Percentiles rank a stretch among this genome's conserved stretches.
phyloP scores from a whole-genome alignment of 495 filamentous ascomycete genomes.

The Penicillium roqueforti region DNA sequence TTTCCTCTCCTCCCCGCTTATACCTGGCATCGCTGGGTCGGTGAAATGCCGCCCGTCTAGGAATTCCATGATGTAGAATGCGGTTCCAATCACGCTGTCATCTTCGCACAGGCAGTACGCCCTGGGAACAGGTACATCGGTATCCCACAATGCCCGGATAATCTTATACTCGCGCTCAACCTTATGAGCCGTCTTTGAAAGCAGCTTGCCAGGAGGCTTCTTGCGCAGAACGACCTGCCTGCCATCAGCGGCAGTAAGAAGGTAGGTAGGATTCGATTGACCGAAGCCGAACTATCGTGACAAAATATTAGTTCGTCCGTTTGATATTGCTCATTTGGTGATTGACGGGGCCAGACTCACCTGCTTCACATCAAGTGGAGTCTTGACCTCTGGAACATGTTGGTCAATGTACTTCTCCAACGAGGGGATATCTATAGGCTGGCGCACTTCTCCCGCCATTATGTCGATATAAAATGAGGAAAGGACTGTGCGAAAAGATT shows the following conservation, averaged over 20 bases:
- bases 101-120: slow-evolving; percentile 87
- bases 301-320: neutral
- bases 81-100: slow-evolving; percentile 69
- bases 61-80: slow-evolving; percentile 97
- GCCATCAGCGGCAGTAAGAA: slow-evolving; percentile 65
- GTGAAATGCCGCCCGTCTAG: slow-evolving; percentile 89
- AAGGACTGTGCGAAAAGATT: too few species aligned
- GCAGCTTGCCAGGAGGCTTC: slow-evolving; percentile 87
- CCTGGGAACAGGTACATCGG: slow-evolving; percentile 82
- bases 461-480: neutral
- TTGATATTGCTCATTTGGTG: neutral
- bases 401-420: slow-evolving; percentile 73
- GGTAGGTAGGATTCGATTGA: slow-evolving; percentile 96
- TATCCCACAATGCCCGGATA: slow-evolving; percentile 73
- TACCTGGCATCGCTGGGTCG: slow-evolving; percentile 75
- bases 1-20: slow-evolving; percentile 62
- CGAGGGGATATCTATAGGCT: slow-evolving; percentile 75
- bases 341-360: slow-evolving; percentile 38
- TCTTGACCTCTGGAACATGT: slow-evolving; percentile 73
- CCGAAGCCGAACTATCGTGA: slow-evolving; percentile 80
- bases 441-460: slow-evolving; percentile 87
- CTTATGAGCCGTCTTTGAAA: slow-evolving; percentile 89
- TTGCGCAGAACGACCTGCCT: slow-evolving; percentile 81
- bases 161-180: slow-evolving; percentile 94
- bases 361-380: slow-evolving; percentile 84